phyloP scores from a whole-genome alignment of 345 rosid species.

The Psidium friedrichsthalianum region DNA sequence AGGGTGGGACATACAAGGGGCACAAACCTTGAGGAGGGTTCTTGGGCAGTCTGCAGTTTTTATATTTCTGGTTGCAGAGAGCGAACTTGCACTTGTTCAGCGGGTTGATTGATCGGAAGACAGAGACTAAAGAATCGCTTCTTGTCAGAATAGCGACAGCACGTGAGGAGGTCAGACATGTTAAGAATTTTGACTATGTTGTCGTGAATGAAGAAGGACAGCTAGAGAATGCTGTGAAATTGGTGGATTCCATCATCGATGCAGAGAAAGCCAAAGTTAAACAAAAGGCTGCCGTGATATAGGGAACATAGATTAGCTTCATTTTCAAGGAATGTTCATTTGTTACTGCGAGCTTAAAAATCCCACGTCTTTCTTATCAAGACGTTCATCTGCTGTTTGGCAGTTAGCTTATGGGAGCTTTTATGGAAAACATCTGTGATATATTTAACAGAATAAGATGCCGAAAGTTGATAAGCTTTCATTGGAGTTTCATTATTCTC shows the following conservation, averaged over 20 bases:
- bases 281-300: slow-evolving; percentile 56
- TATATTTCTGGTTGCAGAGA: slow-evolving; percentile 72
- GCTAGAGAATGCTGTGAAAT: slow-evolving; percentile 58
- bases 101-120: slow-evolving; percentile 78
- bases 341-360: not conserved
- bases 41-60: slow-evolving; percentile 74
- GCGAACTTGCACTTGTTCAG: slow-evolving; percentile 69
- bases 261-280: slow-evolving; percentile 88
- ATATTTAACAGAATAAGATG: not conserved
- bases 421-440: not conserved
- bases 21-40: slow-evolving; percentile 54
- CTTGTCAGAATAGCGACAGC: slow-evolving; percentile 77
- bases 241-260: slow-evolving; percentile 67
- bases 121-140: slow-evolving; percentile 68
- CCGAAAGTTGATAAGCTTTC: not conserved
- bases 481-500: not conserved
- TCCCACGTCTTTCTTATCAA: not conserved
- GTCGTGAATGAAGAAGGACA: slow-evolving; percentile 75
- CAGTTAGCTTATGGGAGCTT: not conserved
- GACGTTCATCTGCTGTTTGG: not conserved
- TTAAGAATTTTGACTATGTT: slow-evolving; percentile 62
- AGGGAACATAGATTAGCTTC: not conserved
- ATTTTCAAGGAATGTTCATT: not conserved
- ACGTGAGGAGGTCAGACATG: slow-evolving; percentile 69
- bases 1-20: slow-evolving; percentile 91